Conservation (phyloP, 306 rosid species). For the Adenanthera pavonina region DNA sequence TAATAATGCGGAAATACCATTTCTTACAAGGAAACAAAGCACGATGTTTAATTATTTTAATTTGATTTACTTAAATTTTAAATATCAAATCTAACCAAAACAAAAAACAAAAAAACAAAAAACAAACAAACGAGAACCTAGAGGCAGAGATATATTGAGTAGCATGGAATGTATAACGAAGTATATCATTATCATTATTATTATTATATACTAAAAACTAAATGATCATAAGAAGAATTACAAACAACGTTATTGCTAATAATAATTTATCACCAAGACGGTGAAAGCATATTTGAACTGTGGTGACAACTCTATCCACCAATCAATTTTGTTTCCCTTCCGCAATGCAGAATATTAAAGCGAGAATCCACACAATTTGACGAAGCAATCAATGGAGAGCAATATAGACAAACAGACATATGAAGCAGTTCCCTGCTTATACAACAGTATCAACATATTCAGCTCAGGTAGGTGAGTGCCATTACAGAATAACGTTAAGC, state of each 20-base stretch:
- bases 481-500: slow-evolving; percentile 24
- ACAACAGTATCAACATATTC: slow-evolving; percentile 45
- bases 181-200: slow-evolving; percentile 20
- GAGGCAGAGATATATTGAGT: background rate
- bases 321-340: slow-evolving; percentile 40
- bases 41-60: background rate
- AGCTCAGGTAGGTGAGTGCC: slow-evolving; percentile 39
- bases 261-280: slow-evolving; percentile 34
- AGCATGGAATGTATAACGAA: slow-evolving; percentile 28
- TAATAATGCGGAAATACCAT: too few species aligned
- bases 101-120: too few species aligned
- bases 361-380: slow-evolving; percentile 51
- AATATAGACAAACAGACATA: slow-evolving; percentile 50
- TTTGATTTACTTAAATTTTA: background rate
- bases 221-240: slow-evolving; percentile 30
- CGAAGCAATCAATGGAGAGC: slow-evolving; percentile 50
- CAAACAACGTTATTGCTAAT: slow-evolving; percentile 44
- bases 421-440: slow-evolving; percentile 53
- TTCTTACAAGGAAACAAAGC: too few species aligned
- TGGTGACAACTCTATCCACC: slow-evolving; percentile 39
- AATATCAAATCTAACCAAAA: background rate
- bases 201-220: slow-evolving; percentile 34
- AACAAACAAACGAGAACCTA: background rate
- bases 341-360: slow-evolving; percentile 41
- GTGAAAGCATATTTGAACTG: background rate